phyloP scores from a whole-genome alignment of 1,139 yeast genomes.

The Scheffersomyces lignicola region DNA sequence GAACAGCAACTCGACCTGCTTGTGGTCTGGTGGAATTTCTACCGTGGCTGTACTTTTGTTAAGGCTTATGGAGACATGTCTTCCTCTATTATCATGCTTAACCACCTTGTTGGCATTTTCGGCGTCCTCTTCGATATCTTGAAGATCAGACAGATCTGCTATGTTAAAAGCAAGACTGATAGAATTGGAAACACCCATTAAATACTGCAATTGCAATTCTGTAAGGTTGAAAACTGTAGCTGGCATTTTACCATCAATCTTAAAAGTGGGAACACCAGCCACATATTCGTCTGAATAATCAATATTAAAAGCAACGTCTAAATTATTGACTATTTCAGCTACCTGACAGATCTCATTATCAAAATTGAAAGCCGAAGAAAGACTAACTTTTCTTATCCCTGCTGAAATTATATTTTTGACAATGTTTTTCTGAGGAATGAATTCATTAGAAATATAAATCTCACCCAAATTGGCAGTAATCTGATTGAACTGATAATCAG shows the following conservation, averaged over 20 bases:
- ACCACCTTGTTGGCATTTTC: constrained; percentile 50
- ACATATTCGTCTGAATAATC: constrained; percentile 49
- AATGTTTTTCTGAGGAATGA: constrained; percentile 24
- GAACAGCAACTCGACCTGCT: constrained; percentile 52
- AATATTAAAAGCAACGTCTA: constrained; percentile 65
- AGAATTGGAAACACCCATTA: constrained; percentile 56
- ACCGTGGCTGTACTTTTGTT: not conserved
- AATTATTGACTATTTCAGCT: constrained; percentile 65
- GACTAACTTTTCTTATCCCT: constrained; percentile 71
- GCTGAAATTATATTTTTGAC: constrained; percentile 53
- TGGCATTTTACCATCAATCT: constrained; percentile 60
- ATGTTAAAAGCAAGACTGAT: constrained; percentile 57
- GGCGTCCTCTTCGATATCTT: constrained; percentile 69
- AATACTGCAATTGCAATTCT: constrained; percentile 69
- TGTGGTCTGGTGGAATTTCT: constrained; percentile 28
- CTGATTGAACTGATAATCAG: constrained; percentile 48
- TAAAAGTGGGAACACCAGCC: constrained; percentile 49
- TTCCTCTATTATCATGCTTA: constrained; percentile 24
- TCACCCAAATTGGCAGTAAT: constrained; percentile 83
- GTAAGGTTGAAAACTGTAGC: constrained; percentile 70
- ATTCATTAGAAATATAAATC: constrained; percentile 66
- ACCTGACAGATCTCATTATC: constrained; percentile 47
- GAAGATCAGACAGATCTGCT: constrained; percentile 36
- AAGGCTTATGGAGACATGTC: not conserved
- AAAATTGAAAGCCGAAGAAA: constrained; percentile 61